Conservation (phyloP, 2,329 filamentous ascomycete genomes). For the Neurospora sp. region DNA sequence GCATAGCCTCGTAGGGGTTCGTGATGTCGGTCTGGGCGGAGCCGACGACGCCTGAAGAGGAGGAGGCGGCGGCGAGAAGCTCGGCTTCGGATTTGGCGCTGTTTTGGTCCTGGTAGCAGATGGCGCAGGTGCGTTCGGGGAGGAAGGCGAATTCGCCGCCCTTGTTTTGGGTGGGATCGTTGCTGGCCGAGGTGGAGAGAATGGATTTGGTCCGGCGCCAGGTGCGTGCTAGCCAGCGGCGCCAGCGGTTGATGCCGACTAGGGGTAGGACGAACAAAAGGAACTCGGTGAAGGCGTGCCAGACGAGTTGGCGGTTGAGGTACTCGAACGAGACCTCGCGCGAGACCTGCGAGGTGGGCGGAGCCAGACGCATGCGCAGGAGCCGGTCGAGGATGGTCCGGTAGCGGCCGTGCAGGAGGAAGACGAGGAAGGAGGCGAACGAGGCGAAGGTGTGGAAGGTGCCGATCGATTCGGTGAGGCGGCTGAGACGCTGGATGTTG, state of each 20-base stretch:
- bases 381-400: slow-evolving; percentile 81
- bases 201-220: slow-evolving; percentile 72
- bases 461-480: slow-evolving; percentile 57
- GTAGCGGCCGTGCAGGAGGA: slow-evolving; percentile 84
- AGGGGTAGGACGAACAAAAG: slow-evolving; percentile 93
- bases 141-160: slow-evolving; percentile 74
- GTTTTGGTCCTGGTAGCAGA: slow-evolving; percentile 94
- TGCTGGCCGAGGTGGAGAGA: slow-evolving; percentile 36
- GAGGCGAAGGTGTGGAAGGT: slow-evolving; percentile 73
- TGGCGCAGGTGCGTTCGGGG: slow-evolving; percentile 88
- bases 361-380: slow-evolving; percentile 73
- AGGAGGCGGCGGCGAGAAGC: slow-evolving; percentile 54
- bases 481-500: slow-evolving; percentile 46
- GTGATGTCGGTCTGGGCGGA: slow-evolving; percentile 89
- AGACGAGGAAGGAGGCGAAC: slow-evolving; percentile 78
- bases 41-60: slow-evolving; percentile 69
- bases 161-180: slow-evolving; percentile 28
- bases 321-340: slow-evolving; percentile 96
- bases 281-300: slow-evolving; percentile 99
- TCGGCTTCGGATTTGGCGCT: slow-evolving; percentile 65
- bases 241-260: slow-evolving; percentile 90
- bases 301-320: slow-evolving; percentile 91
- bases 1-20: slow-evolving; percentile 85
- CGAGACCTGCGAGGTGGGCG: slow-evolving; percentile 74
- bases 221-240: slow-evolving; percentile 75